Conservation (phyloP, 257 asterid genomes). For the Solanum medicagineum region DNA sequence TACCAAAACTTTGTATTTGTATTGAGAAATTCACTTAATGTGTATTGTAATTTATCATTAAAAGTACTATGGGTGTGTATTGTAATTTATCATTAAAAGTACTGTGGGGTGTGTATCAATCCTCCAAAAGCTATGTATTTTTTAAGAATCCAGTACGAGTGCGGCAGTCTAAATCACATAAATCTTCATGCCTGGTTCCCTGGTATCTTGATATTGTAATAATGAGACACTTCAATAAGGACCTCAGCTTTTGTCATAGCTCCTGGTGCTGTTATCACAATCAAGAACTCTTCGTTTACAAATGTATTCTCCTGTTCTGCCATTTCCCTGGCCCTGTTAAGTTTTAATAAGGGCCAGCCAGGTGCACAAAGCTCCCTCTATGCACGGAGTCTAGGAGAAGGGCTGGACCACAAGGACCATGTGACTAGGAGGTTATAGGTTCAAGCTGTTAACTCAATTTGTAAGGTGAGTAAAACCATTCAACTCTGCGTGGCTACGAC, state of each 20-base stretch:
- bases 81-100: neutral
- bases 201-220: neutral
- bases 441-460: conserved; percentile 7
- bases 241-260: neutral
- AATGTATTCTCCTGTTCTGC: neutral
- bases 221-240: neutral
- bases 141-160: neutral
- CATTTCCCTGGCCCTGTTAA: neutral
- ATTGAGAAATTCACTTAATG: neutral
- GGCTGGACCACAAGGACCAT: neutral
- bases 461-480: conserved; percentile 31
- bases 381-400: neutral
- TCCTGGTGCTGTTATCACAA: neutral
- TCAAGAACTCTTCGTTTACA: neutral
- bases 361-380: neutral
- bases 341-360: neutral
- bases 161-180: neutral
- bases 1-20: neutral
- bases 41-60: neutral
- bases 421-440: neutral
- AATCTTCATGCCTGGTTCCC: neutral
- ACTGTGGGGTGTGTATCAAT: neutral
- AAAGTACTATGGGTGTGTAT: neutral
- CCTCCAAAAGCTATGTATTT: neutral
- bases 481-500: conserved; percentile 6